phyloP scores from a whole-genome alignment of 139 green algal species.

The Chlorella ohadii region DNA sequence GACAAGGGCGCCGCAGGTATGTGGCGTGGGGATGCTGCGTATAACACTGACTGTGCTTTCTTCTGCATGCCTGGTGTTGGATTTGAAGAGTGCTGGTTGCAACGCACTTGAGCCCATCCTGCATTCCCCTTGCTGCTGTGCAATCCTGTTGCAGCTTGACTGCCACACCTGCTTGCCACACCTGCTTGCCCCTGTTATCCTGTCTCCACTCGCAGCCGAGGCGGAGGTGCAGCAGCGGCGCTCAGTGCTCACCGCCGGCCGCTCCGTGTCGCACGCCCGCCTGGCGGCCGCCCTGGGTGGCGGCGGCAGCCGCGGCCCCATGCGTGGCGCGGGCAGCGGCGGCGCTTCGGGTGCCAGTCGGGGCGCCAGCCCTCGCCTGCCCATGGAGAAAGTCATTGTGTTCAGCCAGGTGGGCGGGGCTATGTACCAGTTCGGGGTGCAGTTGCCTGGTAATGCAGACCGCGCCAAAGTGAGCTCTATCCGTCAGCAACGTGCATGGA shows the following conservation, averaged over 20 bases:
- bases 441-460: no score
- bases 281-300: slow-evolving; percentile 28
- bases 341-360: slow-evolving; percentile 14
- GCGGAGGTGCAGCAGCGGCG: slow-evolving; percentile 7
- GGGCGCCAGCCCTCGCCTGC: slow-evolving; percentile 12
- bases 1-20: slow-evolving; percentile 31
- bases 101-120: no score
- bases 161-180: no score
- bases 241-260: slow-evolving; percentile 18
- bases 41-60: no score
- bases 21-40: no score
- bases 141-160: no score
- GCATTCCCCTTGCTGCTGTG: no score
- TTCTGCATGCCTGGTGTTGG: no score
- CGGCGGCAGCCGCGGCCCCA: background rate
- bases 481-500: no score
- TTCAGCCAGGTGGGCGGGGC: slow-evolving; percentile 67
- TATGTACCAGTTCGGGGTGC: no score
- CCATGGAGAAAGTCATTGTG: slow-evolving; percentile 83
- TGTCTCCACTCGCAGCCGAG: background rate
- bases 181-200: background rate
- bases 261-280: slow-evolving; percentile 25
- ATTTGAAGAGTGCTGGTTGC: no score
- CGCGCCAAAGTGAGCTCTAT: no score
- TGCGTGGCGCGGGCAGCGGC: background rate